A percentile compares a stretch with the other conserved stretches of the same genome.
phyloP scores from a whole-genome alignment of 75 land plant species.

The Cupressus sempervirens region DNA sequence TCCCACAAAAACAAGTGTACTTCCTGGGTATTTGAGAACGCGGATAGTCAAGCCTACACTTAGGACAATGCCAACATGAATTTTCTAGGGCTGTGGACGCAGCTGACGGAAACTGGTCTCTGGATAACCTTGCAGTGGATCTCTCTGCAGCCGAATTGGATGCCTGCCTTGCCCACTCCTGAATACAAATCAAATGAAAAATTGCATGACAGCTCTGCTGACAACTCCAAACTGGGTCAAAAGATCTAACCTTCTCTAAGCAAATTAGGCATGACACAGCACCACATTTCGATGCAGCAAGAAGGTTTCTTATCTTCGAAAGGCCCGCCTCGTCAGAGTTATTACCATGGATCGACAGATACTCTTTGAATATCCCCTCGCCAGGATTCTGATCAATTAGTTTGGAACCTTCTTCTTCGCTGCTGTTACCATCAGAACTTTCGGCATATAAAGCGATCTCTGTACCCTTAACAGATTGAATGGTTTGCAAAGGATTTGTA shows the following conservation, averaged over 20 bases:
- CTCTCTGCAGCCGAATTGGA: constrained; percentile 42
- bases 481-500: constrained; percentile 2
- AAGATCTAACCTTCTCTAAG: constrained; percentile 66
- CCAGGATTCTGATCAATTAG: not conserved
- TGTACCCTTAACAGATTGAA: not conserved
- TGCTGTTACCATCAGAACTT: not conserved
- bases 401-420: constrained; percentile 1
- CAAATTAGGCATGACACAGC: constrained; percentile 87
- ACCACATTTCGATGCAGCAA: constrained; percentile 66
- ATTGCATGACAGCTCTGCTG: constrained; percentile 64
- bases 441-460: not conserved
- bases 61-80: constrained; percentile 85
- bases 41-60: constrained; percentile 68
- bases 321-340: not conserved
- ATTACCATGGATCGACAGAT: constrained; percentile 8
- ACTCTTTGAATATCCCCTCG: constrained; percentile 4
- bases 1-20: constrained; percentile 87
- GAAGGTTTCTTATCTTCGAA: constrained; percentile 65
- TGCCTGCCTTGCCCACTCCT: constrained; percentile 83
- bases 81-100: constrained; percentile 27
- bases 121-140: constrained; percentile 40
- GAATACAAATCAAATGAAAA: constrained; percentile 90
- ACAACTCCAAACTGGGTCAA: constrained; percentile 93
- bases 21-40: constrained; percentile 48
- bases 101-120: constrained; percentile 36